Evolutionary conservation across 148 eudicot genomes (phyloP), one percentile per base, ranked within the genome.

Genomic region (Polygonum maritimum): DNA sequence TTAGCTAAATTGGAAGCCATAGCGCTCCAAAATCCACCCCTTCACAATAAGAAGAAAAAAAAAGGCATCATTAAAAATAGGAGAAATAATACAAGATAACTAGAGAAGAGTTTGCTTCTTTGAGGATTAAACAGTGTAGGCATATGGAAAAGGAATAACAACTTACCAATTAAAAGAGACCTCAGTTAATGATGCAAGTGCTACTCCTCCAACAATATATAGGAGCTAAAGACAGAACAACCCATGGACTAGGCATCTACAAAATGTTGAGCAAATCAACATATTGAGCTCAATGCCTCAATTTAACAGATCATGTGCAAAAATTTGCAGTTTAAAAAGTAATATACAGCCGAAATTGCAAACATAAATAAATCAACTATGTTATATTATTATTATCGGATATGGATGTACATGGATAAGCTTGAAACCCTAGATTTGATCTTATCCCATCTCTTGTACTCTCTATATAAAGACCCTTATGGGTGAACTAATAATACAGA

Each of bases 11-110:
- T 93, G 49, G 98, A 93, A 48, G 97, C 98, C 98, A 93, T 93
- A 55, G 98, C 98, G 88, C 96, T 92, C 96, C 90, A 95, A 80
- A 95, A 95, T 16, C 99, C 99, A 76, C 92, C 89, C 99, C 99
- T 86, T 82, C 48, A 81, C 41, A 51, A 18, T 55, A 74, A 39
- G 2, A n/a, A n/a, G n/a, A 40, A 5, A 19, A 21, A 54, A 44
- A 10, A 45, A 1, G 15, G 1, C 35, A 48, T 72, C 19, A 38
- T 19, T 72, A 44, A 44, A n/a, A n/a, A 44, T 70, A 3, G 13
- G 48, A 49, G 44, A 49, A 74, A 1, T 5, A 44, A 22, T 49
- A 26, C 39, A 48, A 19, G 51, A 71, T 4, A 44, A 71, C 26
- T 18, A 71, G 74, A n/a, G 44, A 26, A 14, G 19, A 36, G 15